phyloP scores from a whole-genome alignment of 306 rosid genomes.

The Prunus persica region DNA sequence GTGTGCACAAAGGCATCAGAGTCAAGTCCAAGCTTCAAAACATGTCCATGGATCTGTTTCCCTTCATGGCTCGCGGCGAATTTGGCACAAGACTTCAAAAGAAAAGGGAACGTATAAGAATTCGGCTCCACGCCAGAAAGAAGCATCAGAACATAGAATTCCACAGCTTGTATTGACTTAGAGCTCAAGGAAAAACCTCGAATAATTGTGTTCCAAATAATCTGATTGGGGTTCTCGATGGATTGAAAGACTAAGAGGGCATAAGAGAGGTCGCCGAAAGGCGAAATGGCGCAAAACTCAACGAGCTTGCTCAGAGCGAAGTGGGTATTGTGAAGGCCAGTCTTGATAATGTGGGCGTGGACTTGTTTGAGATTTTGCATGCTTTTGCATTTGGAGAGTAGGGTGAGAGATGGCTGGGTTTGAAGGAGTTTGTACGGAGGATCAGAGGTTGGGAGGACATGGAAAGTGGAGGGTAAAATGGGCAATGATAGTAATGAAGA shows the following conservation, averaged over 20 bases:
- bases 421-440: constrained; percentile 59
- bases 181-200: constrained; percentile 47
- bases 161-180: constrained; percentile 36
- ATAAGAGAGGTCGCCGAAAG: constrained; percentile 51
- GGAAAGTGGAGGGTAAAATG: constrained; percentile 35
- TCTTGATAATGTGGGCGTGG: constrained; percentile 60
- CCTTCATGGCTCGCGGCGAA: constrained; percentile 44
- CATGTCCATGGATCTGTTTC: constrained; percentile 60
- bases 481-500: background rate
- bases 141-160: constrained; percentile 40
- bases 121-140: constrained; percentile 49
- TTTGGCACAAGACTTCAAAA: constrained; percentile 63
- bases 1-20: constrained; percentile 54
- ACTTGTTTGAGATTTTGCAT: constrained; percentile 47
- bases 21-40: constrained; percentile 52
- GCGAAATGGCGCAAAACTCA: constrained; percentile 49
- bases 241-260: constrained; percentile 53
- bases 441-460: constrained; percentile 48
- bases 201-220: constrained; percentile 71
- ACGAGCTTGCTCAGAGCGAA: constrained; percentile 66
- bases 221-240: constrained; percentile 33
- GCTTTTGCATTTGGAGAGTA: constrained; percentile 56
- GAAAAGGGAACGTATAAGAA: constrained; percentile 69
- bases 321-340: constrained; percentile 61
- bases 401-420: constrained; percentile 47